Evolutionary conservation across 2,329 filamentous ascomycete genomes (phyloP).

Genomic region (Aspergillus transmontanensis): DNA sequence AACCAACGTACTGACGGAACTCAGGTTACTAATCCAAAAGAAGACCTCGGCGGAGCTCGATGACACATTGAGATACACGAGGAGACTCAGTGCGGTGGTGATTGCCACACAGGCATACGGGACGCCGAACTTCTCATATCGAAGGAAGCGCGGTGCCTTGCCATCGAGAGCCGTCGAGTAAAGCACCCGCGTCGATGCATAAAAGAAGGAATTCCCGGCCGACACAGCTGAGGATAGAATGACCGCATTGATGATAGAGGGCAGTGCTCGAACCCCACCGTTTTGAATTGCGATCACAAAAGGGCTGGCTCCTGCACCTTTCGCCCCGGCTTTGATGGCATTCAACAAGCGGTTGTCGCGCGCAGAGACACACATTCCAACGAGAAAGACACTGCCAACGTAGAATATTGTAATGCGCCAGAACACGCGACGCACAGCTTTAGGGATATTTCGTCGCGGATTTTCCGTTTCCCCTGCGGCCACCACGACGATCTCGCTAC

Average conservation of each 20-base stretch:
- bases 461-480: constrained; percentile 57
- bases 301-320: constrained; percentile 49
- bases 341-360: constrained; percentile 50
- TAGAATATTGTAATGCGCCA: constrained; percentile 61
- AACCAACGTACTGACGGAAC: constrained; percentile 41
- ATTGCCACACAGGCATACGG: constrained; percentile 59
- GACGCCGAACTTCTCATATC: constrained; percentile 51
- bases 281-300: constrained; percentile 56
- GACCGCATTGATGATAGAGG: constrained; percentile 44
- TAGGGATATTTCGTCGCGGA: constrained; percentile 55
- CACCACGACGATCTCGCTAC: constrained; percentile 54
- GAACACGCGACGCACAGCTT: constrained; percentile 56
- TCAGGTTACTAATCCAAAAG: constrained; percentile 67
- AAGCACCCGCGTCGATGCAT: constrained; percentile 39
- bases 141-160: constrained; percentile 38
- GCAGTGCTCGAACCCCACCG: constrained; percentile 45
- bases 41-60: constrained; percentile 60
- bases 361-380: constrained; percentile 52
- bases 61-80: constrained; percentile 66
- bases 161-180: constrained; percentile 42
- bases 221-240: constrained; percentile 46
- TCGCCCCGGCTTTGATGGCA: constrained; percentile 37
- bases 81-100: constrained; percentile 58
- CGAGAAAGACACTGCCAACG: constrained; percentile 58
- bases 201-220: constrained; percentile 45